These are phyloP conservation scores for Kodamaea jinghongensis DNA, from an alignment of 805 yeast species.

Conservation along the genomic window DNA sequence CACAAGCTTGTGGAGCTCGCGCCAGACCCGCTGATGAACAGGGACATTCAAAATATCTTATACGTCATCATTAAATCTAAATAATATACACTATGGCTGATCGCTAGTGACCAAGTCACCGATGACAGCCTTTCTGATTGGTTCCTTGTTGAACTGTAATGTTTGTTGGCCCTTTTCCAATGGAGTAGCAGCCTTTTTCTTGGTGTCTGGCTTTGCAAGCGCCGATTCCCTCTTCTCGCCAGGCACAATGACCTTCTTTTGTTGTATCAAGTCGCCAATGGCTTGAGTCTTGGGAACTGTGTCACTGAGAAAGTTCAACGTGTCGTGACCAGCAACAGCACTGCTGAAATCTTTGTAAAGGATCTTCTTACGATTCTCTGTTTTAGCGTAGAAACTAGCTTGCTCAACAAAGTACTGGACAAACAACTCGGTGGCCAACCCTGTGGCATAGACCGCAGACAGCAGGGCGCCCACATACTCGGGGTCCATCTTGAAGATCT, in stretches of 20 bases:
- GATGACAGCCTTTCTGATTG: constrained; percentile 31
- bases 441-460: constrained; percentile 70
- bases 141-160: constrained; percentile 22
- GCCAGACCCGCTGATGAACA: constrained; percentile 15
- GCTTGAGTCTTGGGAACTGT: constrained; percentile 64
- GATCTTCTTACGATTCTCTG: constrained; percentile 66
- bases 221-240: constrained; percentile 8
- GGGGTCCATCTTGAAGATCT: constrained; percentile 73
- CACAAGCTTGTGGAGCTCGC: constrained; percentile 23
- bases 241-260: constrained; percentile 30
- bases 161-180: constrained; percentile 40
- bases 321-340: constrained; percentile 58
- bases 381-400: constrained; percentile 61
- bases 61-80: constrained; percentile 25
- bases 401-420: constrained; percentile 68
- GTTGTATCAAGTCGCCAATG: constrained; percentile 45
- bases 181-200: constrained; percentile 12
- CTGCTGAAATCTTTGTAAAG: constrained; percentile 66
- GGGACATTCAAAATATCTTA: constrained; percentile 26
- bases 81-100: constrained; percentile 4
- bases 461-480: constrained; percentile 66
- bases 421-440: constrained; percentile 76
- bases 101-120: constrained; percentile 30
- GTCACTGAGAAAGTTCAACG: constrained; percentile 60
- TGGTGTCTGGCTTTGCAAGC: constrained; percentile 6